These are phyloP conservation scores for Arabidopsis hybrid DNA, from an alignment of 441 rosid genomes.

Conservation along the genomic window DNA sequence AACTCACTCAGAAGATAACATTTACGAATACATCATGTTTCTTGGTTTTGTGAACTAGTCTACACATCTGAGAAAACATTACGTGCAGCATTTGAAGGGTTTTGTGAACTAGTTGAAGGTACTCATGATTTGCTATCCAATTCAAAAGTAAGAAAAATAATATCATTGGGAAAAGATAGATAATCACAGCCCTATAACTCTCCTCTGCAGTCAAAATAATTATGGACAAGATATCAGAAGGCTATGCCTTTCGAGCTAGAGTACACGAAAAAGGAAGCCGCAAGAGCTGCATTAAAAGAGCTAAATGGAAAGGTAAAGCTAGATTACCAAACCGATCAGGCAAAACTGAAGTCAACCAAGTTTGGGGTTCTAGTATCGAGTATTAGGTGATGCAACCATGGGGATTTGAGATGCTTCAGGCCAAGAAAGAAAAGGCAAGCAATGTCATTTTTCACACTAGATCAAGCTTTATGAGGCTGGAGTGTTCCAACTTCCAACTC, in stretches of 20 bases:
- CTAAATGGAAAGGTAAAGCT: constrained; percentile 91
- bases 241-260: constrained; percentile 77
- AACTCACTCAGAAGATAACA: background rate
- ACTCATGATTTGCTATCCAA: constrained; percentile 1
- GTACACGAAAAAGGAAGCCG: constrained; percentile 93
- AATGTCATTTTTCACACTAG: too few relatives aligned
- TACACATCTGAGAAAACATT: constrained; percentile 96
- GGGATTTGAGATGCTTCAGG: background rate
- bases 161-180: background rate
- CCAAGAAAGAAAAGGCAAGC: too few relatives aligned
- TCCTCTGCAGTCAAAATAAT: constrained; percentile 74
- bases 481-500: too few relatives aligned
- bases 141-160: background rate
- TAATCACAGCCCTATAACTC: background rate
- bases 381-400: constrained; percentile 16
- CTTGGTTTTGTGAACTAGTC: constrained; percentile 50
- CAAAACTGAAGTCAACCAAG: constrained; percentile 46
- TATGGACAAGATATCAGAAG: constrained; percentile 98
- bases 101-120: constrained; percentile 94
- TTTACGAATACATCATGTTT: constrained; percentile 26
- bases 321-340: constrained; percentile 22
- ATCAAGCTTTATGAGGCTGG: too few relatives aligned
- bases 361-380: constrained; percentile 22
- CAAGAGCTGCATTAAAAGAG: constrained; percentile 82
- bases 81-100: constrained; percentile 87